Base-by-base conservation (phyloP, 805 yeast species). In the Barnettozyma botsteinii region DNA sequence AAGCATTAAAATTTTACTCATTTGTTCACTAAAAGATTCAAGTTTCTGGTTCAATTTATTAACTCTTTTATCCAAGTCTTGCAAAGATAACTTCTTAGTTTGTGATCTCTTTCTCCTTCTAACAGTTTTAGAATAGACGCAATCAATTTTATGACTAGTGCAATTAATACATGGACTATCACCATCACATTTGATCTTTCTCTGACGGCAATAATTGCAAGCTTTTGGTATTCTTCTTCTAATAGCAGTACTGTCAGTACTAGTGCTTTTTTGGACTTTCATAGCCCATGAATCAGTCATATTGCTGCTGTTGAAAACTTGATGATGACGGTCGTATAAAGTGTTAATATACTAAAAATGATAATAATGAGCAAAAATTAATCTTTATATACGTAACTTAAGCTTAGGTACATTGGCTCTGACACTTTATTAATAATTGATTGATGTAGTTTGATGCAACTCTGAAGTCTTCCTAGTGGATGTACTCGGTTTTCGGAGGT, bases 101-200 rank as follows among this genome's bases (percentile, higher is more conserved):
- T 37, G 33, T 18, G 25, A 33, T 14, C 40, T 43, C 41, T 47
- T 53, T 45, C 49, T 55, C 40, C 46, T 52, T 30, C 48, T 46
- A 8, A 48, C 35, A 2, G 53, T 47, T 40, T 53, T 48, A 4
- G 59, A 51, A 60, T 88, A 88, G 0, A 89, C 77, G 60, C 96
- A 88, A 32, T 75, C 82, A 57, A 83, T 85, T 19, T 80, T 73
- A 60, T 87, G 89, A 3, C 81, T 94, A 3, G 94, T 81, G 56
- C 96, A 88, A 55, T 84, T 89, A 21, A 81, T 73, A 59, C 93
- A 85, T 1, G 91, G 57, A 2, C 52, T 10, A 21, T 45, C 51
- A 7, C 69, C 69, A 48, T 66, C 60, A 43, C 71, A 66, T 38
- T 61, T 61, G 47, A 63, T 64, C 52, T 66, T 66, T 45, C 67